Evolutionary conservation across 495 filamentous ascomycete genomes (phyloP).

Genomic region (Penicillium odoratum): DNA sequence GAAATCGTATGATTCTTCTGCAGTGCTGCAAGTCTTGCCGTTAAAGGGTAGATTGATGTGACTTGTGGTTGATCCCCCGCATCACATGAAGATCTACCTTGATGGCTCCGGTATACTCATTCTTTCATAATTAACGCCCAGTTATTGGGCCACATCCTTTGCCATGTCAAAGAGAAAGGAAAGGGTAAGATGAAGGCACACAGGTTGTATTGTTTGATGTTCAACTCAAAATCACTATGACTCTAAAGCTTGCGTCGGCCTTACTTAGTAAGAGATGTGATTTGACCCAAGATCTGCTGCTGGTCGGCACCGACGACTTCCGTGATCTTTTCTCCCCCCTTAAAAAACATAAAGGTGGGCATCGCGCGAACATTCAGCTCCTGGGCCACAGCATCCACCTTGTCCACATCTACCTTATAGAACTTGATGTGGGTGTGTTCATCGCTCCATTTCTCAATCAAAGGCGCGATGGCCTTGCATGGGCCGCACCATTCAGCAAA

Average conservation of each 20-base stretch:
- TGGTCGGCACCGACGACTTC: constrained; percentile 74
- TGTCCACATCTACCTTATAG: constrained; percentile 86
- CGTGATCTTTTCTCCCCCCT: constrained; percentile 63
- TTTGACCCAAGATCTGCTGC: constrained; percentile 10
- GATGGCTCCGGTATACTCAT: too few relatives aligned
- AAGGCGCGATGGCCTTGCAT: constrained; percentile 80
- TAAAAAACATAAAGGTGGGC: constrained; percentile 85
- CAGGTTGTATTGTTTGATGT: too few relatives aligned
- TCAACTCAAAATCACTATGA: too few relatives aligned
- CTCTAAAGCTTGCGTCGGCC: too few relatives aligned
- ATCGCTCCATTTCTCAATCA: constrained; percentile 61
- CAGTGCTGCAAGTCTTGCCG: too few relatives aligned
- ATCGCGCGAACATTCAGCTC: constrained; percentile 82
- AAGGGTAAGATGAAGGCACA: too few relatives aligned
- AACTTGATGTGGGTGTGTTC: constrained; percentile 59
- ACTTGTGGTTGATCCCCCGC: too few relatives aligned
- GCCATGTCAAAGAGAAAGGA: too few relatives aligned
- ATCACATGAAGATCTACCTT: too few relatives aligned
- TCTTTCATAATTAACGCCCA: too few relatives aligned
- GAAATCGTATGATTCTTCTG: neutral
- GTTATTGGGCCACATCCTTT: too few relatives aligned
- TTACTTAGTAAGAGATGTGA: constrained; percentile 4
- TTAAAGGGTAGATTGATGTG: too few relatives aligned
- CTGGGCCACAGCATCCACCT: constrained; percentile 67
- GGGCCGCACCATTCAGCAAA: constrained; percentile 90